Percentiles rank a stretch among this genome's conserved stretches.
Evolutionary conservation across 169 alveolate genomes (phyloP).

Genomic region (Theileria sp.): DNA sequence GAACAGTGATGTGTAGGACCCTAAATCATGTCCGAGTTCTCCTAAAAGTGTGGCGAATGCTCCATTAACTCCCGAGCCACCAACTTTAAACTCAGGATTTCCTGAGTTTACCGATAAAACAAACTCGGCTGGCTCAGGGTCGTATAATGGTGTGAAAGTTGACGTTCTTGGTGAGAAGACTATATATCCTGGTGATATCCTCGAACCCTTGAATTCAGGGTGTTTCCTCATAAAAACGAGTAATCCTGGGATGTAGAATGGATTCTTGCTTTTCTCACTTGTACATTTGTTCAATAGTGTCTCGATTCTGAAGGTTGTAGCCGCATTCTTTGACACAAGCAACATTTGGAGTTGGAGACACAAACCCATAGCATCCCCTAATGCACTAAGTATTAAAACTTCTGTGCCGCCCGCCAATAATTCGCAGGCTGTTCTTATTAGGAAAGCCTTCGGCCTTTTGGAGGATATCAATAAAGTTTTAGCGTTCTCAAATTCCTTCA

Average conservation of each 20-base stretch:
- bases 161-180: slow-evolving; percentile 55
- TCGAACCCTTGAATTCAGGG: slow-evolving; percentile 80
- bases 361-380: slow-evolving; percentile 81
- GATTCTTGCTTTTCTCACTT: slow-evolving; percentile 51
- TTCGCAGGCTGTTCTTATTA: slow-evolving; percentile 80
- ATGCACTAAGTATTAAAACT: slow-evolving; percentile 74
- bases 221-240: slow-evolving; percentile 76
- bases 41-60: slow-evolving; percentile 61
- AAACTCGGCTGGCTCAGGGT: slow-evolving; percentile 58
- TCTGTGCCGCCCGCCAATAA: slow-evolving; percentile 81
- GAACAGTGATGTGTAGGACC: slow-evolving; percentile 63
- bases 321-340: slow-evolving; percentile 70
- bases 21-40: slow-evolving; percentile 61
- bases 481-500: slow-evolving; percentile 75
- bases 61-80: slow-evolving; percentile 63
- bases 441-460: slow-evolving; percentile 75
- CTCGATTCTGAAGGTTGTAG: slow-evolving; percentile 69
- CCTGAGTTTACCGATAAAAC: slow-evolving; percentile 69
- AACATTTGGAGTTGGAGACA: slow-evolving; percentile 74
- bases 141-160: slow-evolving; percentile 52
- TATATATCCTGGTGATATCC: slow-evolving; percentile 79
- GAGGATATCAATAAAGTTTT: slow-evolving; percentile 74
- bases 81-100: slow-evolving; percentile 53
- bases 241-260: slow-evolving; percentile 77
- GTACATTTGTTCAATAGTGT: slow-evolving; percentile 60